phyloP scores from a whole-genome alignment of 805 yeast genomes.

The Monosporozyma solicola region DNA sequence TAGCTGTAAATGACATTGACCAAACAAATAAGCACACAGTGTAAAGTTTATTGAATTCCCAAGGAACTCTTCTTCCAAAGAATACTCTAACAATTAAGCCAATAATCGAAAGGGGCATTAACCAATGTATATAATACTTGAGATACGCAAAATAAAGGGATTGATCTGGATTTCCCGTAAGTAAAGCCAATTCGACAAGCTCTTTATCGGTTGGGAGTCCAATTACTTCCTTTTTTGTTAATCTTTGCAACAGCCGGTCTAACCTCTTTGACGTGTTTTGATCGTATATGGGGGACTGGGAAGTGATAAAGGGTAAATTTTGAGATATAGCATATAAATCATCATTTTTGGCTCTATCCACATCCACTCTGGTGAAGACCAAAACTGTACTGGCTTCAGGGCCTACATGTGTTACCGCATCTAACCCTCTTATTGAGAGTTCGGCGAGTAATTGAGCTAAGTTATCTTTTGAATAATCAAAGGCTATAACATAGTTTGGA shows the following conservation, averaged over 20 bases:
- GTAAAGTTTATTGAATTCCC: constrained; percentile 45
- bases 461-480: constrained; percentile 20
- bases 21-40: constrained; percentile 49
- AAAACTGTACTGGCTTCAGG: constrained; percentile 13
- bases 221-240: background rate
- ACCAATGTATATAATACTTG: constrained; percentile 50
- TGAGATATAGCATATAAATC: constrained; percentile 4
- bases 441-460: constrained; percentile 18
- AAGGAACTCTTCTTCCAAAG: constrained; percentile 3
- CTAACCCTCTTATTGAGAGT: constrained; percentile 18
- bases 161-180: constrained; percentile 28
- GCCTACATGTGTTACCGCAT: constrained; percentile 21
- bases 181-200: constrained; percentile 29
- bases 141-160: constrained; percentile 70
- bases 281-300: constrained; percentile 10
- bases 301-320: constrained; percentile 6
- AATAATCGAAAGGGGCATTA: constrained; percentile 48
- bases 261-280: constrained; percentile 3
- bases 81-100: constrained; percentile 37
- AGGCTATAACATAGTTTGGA: constrained; percentile 23
- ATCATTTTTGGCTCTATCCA: constrained; percentile 1
- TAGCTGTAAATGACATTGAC: constrained; percentile 51
- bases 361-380: constrained; percentile 18
- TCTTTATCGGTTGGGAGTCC: constrained; percentile 15
- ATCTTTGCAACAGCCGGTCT: background rate